Evolutionary conservation across 805 yeast species (phyloP).

Genomic region (Saturnispora saitoi): DNA sequence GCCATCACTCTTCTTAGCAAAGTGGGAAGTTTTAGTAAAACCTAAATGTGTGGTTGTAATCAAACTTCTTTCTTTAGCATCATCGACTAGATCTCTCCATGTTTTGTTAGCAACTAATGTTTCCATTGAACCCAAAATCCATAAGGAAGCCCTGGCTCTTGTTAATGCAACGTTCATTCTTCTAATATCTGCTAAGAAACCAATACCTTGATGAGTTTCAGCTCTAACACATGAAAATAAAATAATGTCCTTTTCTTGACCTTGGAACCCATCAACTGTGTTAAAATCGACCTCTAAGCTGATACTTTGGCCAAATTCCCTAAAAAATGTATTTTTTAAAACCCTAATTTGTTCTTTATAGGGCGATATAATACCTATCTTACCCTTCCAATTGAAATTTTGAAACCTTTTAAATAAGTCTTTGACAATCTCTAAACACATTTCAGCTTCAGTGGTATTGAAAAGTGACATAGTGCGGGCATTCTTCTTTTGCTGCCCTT

Average conservation of each 20-base stretch:
- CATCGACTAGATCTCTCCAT: constrained; percentile 62
- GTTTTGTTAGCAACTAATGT: constrained; percentile 57
- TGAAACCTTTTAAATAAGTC: constrained; percentile 43
- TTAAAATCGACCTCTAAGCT: constrained; percentile 71
- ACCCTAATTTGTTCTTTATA: constrained; percentile 77
- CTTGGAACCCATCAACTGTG: constrained; percentile 97
- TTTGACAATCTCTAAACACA: constrained; percentile 60
- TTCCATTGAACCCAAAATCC: constrained; percentile 81
- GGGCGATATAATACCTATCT: constrained; percentile 88
- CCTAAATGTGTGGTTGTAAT: constrained; percentile 20
- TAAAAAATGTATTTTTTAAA: constrained; percentile 48
- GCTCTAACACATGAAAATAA: constrained; percentile 96
- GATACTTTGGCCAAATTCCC: constrained; percentile 55
- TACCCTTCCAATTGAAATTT: constrained; percentile 49
- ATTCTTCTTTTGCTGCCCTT: constrained; percentile 59
- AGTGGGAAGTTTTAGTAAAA: constrained; percentile 15
- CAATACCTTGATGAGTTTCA: constrained; percentile 57
- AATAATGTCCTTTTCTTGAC: constrained; percentile 92
- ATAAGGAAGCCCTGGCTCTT: constrained; percentile 83
- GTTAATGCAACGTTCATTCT: constrained; percentile 97
- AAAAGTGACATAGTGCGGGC: constrained; percentile 58
- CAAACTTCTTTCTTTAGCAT: constrained; percentile 47
- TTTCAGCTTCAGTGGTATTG: constrained; percentile 62
- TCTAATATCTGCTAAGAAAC: constrained; percentile 82
- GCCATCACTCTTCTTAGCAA: neutral